Evolutionary conservation across 257 asterid species (phyloP), one percentile per base, ranked within the genome.

Genomic region (Solanum sparsipilum): DNA sequence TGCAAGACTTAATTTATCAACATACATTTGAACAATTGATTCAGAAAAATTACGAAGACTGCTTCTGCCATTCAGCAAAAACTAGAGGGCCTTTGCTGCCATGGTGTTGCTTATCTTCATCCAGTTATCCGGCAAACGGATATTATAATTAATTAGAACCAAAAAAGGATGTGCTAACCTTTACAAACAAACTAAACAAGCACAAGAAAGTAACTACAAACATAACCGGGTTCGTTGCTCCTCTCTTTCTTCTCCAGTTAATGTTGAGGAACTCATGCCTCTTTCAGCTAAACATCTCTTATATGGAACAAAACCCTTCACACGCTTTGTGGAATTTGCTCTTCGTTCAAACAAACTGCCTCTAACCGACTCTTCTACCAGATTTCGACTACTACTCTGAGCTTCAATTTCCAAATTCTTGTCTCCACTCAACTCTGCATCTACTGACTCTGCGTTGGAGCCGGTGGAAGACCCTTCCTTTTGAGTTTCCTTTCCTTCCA

Each of bases 301-400:
- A 86, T 95, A 96, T 1, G 99, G 99, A 78, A 94, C 91, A 84
- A 96, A 96, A 5, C 99, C 99, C 89, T 88, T 91, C 82, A 90
- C 88, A 21, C 90, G 86, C 81, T 90, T 91, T 25, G 79, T 18
- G 25, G 93, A 84, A 60, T 87, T 90, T 9, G 91, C 90, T 27
- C 93, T 90, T 39, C 63, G 87, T 86, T 84, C 82, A 29, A 79
- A 86, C n/a, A 83, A 79, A 21, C 91, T 91, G 23, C 89, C 65
- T 87, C 90, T 93, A 72, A 52, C 75, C 8, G 92, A 84, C 90
- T 16, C 86, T 90, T 46, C 75, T 67, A 48, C 56, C 89, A 74
- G 74, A 58, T 87, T 9, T 88, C 29, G 1, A 89, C 29, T 21
- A 89, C 29, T 21, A 84, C 74, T 84, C 63, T 39, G 94, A 89